Percentiles rank a stretch among this genome's conserved stretches.
phyloP scores from a whole-genome alignment of 257 asterid species.

The Lycium barbarum region DNA sequence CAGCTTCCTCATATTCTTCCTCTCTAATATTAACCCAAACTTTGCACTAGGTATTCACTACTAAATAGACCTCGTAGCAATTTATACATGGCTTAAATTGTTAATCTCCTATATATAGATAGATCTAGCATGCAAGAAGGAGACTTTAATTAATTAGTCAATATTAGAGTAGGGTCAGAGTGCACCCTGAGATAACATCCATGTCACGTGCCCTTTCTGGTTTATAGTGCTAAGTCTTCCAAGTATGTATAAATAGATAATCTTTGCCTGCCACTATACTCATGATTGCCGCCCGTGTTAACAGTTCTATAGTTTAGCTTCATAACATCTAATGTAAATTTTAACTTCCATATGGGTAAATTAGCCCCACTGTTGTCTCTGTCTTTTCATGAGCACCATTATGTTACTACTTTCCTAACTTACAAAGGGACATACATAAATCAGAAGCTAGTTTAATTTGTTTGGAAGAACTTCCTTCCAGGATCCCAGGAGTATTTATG shows the following conservation, averaged over 20 bases:
- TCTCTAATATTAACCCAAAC: not conserved
- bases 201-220: conserved; percentile 41
- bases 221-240: not conserved
- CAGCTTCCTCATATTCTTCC: conserved; percentile 35
- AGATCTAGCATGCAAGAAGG: not conserved
- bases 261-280: conserved; percentile 25
- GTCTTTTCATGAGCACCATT: conserved; percentile 15
- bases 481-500: not conserved
- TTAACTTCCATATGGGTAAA: conserved; percentile 27
- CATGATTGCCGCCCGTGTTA: conserved; percentile 19
- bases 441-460: not conserved
- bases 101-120: not conserved
- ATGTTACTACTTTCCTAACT: not conserved
- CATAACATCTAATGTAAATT: not conserved
- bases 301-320: not conserved
- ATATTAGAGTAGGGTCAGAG: conserved; percentile 41
- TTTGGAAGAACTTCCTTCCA: not conserved
- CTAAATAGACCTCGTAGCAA: not conserved
- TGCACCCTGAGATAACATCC: conserved; percentile 36
- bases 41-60: not conserved
- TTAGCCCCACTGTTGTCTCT: conserved; percentile 1
- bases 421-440: not conserved
- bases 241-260: conserved; percentile 5
- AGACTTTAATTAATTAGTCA: not conserved
- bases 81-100: too few species aligned